These are phyloP conservation scores for Cercospora sojina DNA, from an alignment of 2,329 filamentous ascomycete species.

Conservation along the genomic window DNA sequence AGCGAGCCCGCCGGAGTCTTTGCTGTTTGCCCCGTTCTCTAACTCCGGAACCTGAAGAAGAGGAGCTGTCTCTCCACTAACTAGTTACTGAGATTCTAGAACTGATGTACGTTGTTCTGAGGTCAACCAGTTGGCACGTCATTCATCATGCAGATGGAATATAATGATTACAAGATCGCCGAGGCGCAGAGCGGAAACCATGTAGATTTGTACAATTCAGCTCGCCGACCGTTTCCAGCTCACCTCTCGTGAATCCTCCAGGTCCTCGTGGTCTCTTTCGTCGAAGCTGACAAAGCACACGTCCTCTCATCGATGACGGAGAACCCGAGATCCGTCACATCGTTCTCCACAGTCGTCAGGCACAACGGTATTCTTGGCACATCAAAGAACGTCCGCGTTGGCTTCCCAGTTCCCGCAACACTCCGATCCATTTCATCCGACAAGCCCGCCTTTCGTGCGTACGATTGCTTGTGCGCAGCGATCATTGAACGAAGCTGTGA, in stretches of 20 bases:
- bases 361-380: constrained; percentile 32
- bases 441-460: constrained; percentile 8
- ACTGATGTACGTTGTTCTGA: background rate
- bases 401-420: background rate
- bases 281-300: constrained; percentile 26
- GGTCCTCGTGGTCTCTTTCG: constrained; percentile 28
- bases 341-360: constrained; percentile 31
- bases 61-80: background rate
- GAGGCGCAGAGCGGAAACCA: background rate
- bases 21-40: background rate
- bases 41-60: background rate
- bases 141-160: background rate
- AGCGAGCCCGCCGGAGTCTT: background rate
- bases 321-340: constrained; percentile 31
- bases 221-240: background rate
- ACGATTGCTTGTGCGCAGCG: background rate
- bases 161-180: background rate
- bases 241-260: constrained; percentile 31
- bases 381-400: background rate
- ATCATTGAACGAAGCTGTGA: constrained; percentile 23
- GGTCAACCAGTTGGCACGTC: background rate
- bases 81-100: background rate
- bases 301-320: constrained; percentile 17
- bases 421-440: background rate
- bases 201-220: background rate